Evolutionary conservation across 305 asterid species (phyloP).

Genomic region (Solanum chacoense): DNA sequence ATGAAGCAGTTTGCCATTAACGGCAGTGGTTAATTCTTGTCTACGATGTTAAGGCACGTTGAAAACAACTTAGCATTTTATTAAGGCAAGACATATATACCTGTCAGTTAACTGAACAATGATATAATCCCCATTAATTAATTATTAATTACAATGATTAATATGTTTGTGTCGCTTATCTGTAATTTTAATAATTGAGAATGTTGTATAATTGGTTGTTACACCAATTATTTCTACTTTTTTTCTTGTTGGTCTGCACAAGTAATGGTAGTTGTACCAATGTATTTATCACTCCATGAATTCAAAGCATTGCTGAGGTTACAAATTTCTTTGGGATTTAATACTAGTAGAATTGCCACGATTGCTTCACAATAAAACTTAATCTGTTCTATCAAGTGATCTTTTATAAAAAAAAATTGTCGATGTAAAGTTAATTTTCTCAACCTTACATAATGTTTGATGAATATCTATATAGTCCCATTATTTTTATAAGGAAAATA

Average conservation of each 20-base stretch:
- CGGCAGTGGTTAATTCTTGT: conserved; percentile 14
- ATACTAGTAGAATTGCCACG: not conserved
- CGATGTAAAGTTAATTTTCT: not conserved
- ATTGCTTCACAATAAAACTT: not conserved
- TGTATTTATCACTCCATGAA: not conserved
- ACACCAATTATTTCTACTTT: not conserved
- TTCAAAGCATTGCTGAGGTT: not conserved
- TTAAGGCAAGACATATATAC: not conserved
- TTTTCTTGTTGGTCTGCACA: not conserved
- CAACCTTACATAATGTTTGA: not conserved
- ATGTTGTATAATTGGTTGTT: not conserved
- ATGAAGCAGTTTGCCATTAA: conserved; percentile 22
- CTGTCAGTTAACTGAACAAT: not conserved
- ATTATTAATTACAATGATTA: not conserved
- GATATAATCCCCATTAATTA: not conserved
- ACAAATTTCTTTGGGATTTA: not conserved
- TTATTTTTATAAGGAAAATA: not conserved
- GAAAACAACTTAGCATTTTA: conserved; percentile 13
- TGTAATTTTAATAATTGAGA: not conserved
- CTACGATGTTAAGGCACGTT: conserved; percentile 24
- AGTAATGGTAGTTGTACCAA: not conserved
- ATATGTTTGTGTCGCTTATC: not conserved
- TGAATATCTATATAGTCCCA: not conserved
- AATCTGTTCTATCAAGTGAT: not conserved
- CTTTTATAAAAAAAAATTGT: too few relatives aligned